These are phyloP conservation scores for Mycena rebaudengoi DNA, from an alignment of 768 basidiomycete genomes.

Conservation along the genomic window DNA sequence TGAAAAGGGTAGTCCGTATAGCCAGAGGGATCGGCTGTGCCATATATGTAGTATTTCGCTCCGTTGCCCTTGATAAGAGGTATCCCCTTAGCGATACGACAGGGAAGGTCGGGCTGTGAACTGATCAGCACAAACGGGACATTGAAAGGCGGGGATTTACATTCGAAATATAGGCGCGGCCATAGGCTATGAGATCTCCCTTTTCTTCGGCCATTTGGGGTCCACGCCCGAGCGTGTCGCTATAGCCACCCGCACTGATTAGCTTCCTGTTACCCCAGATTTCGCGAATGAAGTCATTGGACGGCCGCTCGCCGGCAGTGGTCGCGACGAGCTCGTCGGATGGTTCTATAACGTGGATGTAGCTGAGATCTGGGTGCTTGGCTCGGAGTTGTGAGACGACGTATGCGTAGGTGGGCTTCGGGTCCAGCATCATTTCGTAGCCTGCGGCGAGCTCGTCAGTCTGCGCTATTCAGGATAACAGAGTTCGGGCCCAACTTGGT, in stretches of 20 bases:
- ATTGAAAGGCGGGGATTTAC: constrained; percentile 33
- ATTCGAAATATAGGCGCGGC: constrained; percentile 40
- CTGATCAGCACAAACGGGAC: not conserved
- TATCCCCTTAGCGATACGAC: constrained; percentile 29
- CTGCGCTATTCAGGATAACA: no score
- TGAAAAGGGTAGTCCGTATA: constrained; percentile 45
- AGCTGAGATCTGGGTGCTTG: constrained; percentile 46
- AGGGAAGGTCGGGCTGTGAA: constrained; percentile 39
- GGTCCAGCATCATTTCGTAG: not conserved
- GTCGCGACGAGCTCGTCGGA: not conserved
- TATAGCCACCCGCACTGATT: constrained; percentile 56
- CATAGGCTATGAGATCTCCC: constrained; percentile 22
- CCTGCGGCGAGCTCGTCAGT: no score
- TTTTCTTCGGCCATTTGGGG: constrained; percentile 43
- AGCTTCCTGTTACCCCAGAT: constrained; percentile 53
- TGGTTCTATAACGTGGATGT: constrained; percentile 51
- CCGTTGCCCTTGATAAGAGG: constrained; percentile 33
- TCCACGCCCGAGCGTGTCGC: constrained; percentile 44
- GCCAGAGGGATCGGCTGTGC: constrained; percentile 29
- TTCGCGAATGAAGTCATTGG: constrained; percentile 53
- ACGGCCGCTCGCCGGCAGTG: constrained; percentile 21
- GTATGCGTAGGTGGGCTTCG: constrained; percentile 39
- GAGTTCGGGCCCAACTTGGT: no score
- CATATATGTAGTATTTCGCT: constrained; percentile 27
- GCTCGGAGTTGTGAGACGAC: constrained; percentile 35